Evolutionary conservation across 2,329 filamentous ascomycete genomes (phyloP), one percentile per base, ranked within the genome.

Genomic region (Fusarium protoensiforme): DNA sequence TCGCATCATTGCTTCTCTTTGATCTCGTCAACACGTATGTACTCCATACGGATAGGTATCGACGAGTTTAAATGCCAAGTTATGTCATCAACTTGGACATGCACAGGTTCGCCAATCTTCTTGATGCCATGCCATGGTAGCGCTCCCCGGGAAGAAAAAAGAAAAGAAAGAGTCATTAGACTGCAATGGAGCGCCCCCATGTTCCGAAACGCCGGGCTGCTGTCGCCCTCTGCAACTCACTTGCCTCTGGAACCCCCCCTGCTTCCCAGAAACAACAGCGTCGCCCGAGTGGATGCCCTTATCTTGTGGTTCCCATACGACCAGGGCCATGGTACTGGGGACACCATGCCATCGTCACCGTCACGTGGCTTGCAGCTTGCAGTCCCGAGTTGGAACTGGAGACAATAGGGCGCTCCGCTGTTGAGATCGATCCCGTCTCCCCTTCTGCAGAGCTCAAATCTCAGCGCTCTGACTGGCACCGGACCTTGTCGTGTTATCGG

Each of bases 281-380:
- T 71, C 64, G 29, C 61, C 38, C 29, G 48, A 63, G 62, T 64
- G 60, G 65, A 72, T 72, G 67, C 62, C 56, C 59, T 73, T 69
- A 43, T 64, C 68, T 68, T 65, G 53, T 20, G 31, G 61, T 43
- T 62, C 59, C 59, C 59, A 62, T 59, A 62, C 24, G 41, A 56
- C 53, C 62, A 63, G 70, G 65, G 69, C 33, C 51, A 20, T 57
- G 36, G 27, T 41, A 61, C 74, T 57, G 63, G 74, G 72, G 64
- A 75, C 71, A 75, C 72, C 74, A 73, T 75, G 69, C 39, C 51
- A 68, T 67, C 53, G 18, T 59, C 33, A 35, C 51, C 38, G 41
- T 66, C 68, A 67, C 67, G 69, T 67, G 69, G 64, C 41, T 48
- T 56, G 39, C 41, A 43, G 18, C 38, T 33, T 16, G 18, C 24